phyloP scores from a whole-genome alignment of 31 red algal species.

The Endocladia muricata region DNA sequence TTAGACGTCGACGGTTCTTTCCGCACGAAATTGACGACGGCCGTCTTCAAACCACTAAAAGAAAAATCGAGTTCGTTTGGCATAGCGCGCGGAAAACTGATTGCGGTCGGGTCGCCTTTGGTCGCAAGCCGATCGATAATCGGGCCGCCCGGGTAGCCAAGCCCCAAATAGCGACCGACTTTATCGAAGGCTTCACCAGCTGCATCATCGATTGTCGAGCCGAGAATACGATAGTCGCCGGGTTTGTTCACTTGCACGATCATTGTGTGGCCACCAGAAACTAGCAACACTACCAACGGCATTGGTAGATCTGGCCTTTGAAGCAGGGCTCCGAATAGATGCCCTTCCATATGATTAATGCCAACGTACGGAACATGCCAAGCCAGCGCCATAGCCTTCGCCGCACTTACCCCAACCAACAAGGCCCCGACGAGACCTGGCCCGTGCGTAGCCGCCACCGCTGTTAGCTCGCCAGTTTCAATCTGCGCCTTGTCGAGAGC shows the following conservation, averaged over 20 bases:
- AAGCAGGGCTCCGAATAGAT: constrained; percentile 6
- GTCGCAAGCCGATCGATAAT: constrained; percentile 57
- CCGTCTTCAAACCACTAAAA: constrained; percentile 78
- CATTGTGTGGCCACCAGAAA: constrained; percentile 70
- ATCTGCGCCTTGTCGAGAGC: neutral
- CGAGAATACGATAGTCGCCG: constrained; percentile 60
- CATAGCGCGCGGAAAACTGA: constrained; percentile 39
- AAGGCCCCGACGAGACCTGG: constrained; percentile 17
- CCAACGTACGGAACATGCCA: constrained; percentile 1
- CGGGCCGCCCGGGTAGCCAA: constrained; percentile 63
- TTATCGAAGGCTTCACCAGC: constrained; percentile 90
- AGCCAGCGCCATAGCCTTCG: constrained; percentile 16
- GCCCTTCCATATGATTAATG: constrained; percentile 30
- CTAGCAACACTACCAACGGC: constrained; percentile 47
- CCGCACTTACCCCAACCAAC: neutral
- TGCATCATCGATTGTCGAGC: constrained; percentile 73
- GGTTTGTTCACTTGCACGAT: constrained; percentile 26
- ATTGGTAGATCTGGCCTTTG: neutral
- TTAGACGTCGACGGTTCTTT: no score
- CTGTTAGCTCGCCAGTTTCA: neutral
- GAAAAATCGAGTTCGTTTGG: constrained; percentile 60
- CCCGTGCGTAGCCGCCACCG: constrained; percentile 8
- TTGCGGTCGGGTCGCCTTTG: constrained; percentile 21
- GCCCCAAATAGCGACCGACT: constrained; percentile 48
- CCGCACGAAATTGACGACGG: no score